Percentiles rank a stretch among this genome's conserved stretches.
These are phyloP conservation scores for Aspergillus glaucus DNA, from an alignment of 2,329 filamentous ascomycete species.

Conservation along the genomic window DNA sequence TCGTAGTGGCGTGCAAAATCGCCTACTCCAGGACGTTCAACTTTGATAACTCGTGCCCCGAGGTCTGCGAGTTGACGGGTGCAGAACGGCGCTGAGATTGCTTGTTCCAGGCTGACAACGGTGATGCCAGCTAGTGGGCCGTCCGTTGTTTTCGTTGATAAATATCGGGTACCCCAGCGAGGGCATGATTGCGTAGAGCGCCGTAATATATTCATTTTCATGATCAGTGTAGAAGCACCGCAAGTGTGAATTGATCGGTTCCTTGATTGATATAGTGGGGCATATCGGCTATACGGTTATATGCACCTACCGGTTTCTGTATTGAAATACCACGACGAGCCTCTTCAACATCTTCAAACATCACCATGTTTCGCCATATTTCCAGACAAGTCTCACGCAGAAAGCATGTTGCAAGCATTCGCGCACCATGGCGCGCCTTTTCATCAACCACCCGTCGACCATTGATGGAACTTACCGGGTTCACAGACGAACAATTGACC, in stretches of 20 bases:
- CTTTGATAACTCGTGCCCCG: slow-evolving; percentile 51
- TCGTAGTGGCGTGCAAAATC: slow-evolving; percentile 52
- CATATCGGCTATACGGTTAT: background rate
- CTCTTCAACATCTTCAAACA: background rate
- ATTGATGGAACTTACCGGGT: slow-evolving; percentile 67
- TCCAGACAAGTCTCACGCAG: background rate
- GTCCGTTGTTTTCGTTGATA: background rate
- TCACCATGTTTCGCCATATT: background rate
- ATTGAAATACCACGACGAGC: background rate
- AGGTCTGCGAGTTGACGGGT: slow-evolving; percentile 50
- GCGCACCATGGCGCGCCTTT: slow-evolving; percentile 12
- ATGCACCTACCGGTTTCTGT: background rate
- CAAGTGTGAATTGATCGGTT: background rate
- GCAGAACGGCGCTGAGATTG: slow-evolving; percentile 51
- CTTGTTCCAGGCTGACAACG: slow-evolving; percentile 50
- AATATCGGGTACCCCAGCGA: background rate
- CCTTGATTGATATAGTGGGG: background rate
- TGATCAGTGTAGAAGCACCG: background rate
- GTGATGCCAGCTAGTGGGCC: slow-evolving; percentile 41
- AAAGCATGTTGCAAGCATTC: background rate
- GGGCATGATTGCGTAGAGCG: background rate
- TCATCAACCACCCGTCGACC: slow-evolving; percentile 25
- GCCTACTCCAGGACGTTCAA: slow-evolving; percentile 47
- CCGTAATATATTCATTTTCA: background rate
- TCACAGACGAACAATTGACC: slow-evolving; percentile 65